phyloP scores from a whole-genome alignment of 2,329 filamentous ascomycete genomes.

The Eutypella sp. region DNA sequence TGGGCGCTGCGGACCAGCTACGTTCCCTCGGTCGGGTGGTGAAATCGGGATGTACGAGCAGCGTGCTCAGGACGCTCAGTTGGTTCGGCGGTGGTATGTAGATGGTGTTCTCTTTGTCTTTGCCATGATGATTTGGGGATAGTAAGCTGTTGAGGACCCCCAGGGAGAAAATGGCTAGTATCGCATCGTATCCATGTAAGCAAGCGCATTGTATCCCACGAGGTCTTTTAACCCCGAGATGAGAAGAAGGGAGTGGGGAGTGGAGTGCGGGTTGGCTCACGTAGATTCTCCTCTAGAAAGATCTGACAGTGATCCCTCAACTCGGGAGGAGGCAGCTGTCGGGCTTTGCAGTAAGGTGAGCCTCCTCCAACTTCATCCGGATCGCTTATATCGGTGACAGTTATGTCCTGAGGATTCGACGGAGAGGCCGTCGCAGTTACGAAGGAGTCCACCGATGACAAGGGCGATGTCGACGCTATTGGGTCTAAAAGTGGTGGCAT shows the following conservation, averaged over 20 bases:
- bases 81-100: constrained; percentile 67
- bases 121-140: constrained; percentile 38
- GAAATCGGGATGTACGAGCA: constrained; percentile 75
- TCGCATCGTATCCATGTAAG: constrained; percentile 7
- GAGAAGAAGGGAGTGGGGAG: neutral
- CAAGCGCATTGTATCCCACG: constrained; percentile 5
- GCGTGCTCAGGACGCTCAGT: constrained; percentile 70
- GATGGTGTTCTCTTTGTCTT: constrained; percentile 33
- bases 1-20: constrained; percentile 58
- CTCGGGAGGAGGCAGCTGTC: constrained; percentile 55
- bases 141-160: constrained; percentile 61
- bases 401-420: constrained; percentile 6
- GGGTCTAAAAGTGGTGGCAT: constrained; percentile 11
- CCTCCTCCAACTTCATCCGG: constrained; percentile 10
- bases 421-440: constrained; percentile 18
- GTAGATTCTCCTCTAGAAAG: constrained; percentile 71
- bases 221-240: neutral
- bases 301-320: constrained; percentile 63
- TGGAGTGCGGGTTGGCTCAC: constrained; percentile 34
- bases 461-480: constrained; percentile 9
- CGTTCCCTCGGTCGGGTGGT: constrained; percentile 66
- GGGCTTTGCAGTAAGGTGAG: constrained; percentile 47
- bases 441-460: constrained; percentile 19
- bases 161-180: constrained; percentile 51
- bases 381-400: constrained; percentile 15